These are phyloP conservation scores for Auriscalpium orientale DNA, from an alignment of 768 basidiomycete genomes.

Conservation along the genomic window DNA sequence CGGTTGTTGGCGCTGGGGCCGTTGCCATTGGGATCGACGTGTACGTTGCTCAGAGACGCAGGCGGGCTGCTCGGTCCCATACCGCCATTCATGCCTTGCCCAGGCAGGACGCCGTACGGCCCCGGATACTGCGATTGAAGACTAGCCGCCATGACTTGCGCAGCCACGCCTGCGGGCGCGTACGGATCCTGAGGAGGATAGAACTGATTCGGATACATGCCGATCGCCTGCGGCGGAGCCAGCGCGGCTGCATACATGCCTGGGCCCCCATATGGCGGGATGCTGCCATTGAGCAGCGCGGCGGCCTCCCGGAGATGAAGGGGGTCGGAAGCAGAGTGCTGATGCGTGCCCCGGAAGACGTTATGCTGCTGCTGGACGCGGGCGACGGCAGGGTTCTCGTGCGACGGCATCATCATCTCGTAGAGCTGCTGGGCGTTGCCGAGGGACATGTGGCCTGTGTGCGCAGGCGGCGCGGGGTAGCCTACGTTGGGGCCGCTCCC, in stretches of 20 bases:
- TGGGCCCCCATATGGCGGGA: constrained; percentile 48
- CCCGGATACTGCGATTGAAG: constrained; percentile 49
- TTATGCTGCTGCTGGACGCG: constrained; percentile 78
- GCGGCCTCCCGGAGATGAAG: constrained; percentile 68
- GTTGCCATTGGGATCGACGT: constrained; percentile 29
- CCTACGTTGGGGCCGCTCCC: constrained; percentile 45
- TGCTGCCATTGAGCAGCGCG: constrained; percentile 48
- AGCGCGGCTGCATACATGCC: constrained; percentile 49
- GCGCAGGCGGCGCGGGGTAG: constrained; percentile 35
- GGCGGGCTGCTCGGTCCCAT: constrained; percentile 4
- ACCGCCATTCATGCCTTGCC: constrained; percentile 5
- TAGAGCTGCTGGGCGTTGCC: constrained; percentile 73
- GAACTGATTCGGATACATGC: constrained; percentile 67
- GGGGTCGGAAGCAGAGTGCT: constrained; percentile 80
- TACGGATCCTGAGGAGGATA: constrained; percentile 58
- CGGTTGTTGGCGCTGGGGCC: constrained; percentile 90
- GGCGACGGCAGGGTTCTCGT: constrained; percentile 56
- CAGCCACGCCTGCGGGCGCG: constrained; percentile 40
- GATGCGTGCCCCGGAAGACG: constrained; percentile 65
- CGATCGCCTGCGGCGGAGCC: constrained; percentile 35
- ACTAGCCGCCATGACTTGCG: constrained; percentile 51
- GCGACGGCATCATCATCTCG: constrained; percentile 54
- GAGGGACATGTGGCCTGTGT: constrained; percentile 62
- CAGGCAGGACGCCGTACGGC: constrained; percentile 36
- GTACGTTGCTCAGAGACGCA: constrained; percentile 17